Conservation (phyloP, 805 yeast genomes). For the Candida tibetensis region DNA sequence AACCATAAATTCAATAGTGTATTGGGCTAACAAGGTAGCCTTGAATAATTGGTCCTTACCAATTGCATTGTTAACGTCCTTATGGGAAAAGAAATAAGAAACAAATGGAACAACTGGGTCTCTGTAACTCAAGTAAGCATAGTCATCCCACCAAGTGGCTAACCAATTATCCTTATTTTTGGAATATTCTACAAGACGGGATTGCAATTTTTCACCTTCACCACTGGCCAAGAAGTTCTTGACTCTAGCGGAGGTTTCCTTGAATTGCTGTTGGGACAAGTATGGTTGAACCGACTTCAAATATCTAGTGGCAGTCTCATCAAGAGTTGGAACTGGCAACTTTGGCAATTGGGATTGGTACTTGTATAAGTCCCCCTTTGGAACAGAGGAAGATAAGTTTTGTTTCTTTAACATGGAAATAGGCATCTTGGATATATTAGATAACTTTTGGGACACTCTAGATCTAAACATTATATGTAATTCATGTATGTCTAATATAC, state of each 20-base stretch:
- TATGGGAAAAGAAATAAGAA: conserved; percentile 84
- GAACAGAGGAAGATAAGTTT: conserved; percentile 22
- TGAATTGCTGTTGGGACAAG: conserved; percentile 49
- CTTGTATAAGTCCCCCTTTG: conserved; percentile 66
- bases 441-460: conserved; percentile 3
- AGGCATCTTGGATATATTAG: conserved; percentile 1
- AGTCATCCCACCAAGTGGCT: conserved; percentile 88
- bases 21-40: conserved; percentile 70
- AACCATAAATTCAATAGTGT: conserved; percentile 65
- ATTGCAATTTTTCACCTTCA: conserved; percentile 65
- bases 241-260: conserved; percentile 52
- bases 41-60: conserved; percentile 66
- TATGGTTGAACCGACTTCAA: conserved; percentile 72
- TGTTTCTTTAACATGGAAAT: conserved; percentile 3
- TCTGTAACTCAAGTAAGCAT: conserved; percentile 84
- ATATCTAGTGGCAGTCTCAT: conserved; percentile 67
- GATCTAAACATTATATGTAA: conserved; percentile 7
- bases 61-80: conserved; percentile 56
- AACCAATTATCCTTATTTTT: conserved; percentile 79
- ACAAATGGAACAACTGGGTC: conserved; percentile 96
- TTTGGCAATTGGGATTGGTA: conserved; percentile 74
- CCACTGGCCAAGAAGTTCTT: conserved; percentile 61
- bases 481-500: neutral
- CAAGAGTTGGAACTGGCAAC: conserved; percentile 82
- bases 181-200: conserved; percentile 58